Conservation (phyloP, 768 basidiomycete species). For the Leccinum boreale region DNA sequence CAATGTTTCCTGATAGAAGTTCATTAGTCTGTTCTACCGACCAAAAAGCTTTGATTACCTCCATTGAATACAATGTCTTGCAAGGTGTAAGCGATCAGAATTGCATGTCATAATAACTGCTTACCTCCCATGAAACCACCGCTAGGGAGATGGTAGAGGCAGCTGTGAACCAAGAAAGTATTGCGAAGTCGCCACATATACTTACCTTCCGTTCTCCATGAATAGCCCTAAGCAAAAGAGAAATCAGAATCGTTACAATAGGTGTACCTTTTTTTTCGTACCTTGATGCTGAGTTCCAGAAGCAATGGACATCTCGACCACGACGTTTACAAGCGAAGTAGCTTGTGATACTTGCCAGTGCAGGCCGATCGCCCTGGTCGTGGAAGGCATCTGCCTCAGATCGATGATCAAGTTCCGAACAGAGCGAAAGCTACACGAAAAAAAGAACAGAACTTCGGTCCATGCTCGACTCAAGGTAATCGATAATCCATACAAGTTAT, state of each 20-base stretch:
- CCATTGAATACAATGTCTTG: constrained; percentile 44
- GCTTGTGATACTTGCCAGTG: constrained; percentile 85
- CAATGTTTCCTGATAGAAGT: constrained; percentile 43
- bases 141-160: constrained; percentile 15
- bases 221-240: constrained; percentile 41
- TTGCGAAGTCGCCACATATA: background rate
- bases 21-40: constrained; percentile 25
- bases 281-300: constrained; percentile 64
- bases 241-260: background rate
- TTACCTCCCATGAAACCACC: constrained; percentile 58
- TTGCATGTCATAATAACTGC: constrained; percentile 2
- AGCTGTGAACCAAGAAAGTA: background rate
- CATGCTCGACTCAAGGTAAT: background rate
- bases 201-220: constrained; percentile 71
- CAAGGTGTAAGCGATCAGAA: constrained; percentile 24
- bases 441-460: background rate
- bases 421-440: constrained; percentile 53
- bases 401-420: constrained; percentile 77
- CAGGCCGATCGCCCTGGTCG: constrained; percentile 56
- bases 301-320: constrained; percentile 65
- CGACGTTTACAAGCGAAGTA: constrained; percentile 70
- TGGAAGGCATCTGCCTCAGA: constrained; percentile 50
- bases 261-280: constrained; percentile 18
- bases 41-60: constrained; percentile 14
- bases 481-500: constrained; percentile 20